These are phyloP conservation scores for Pezicula carpinea DNA, from an alignment of 2,329 filamentous ascomycete genomes.

Conservation along the genomic window DNA sequence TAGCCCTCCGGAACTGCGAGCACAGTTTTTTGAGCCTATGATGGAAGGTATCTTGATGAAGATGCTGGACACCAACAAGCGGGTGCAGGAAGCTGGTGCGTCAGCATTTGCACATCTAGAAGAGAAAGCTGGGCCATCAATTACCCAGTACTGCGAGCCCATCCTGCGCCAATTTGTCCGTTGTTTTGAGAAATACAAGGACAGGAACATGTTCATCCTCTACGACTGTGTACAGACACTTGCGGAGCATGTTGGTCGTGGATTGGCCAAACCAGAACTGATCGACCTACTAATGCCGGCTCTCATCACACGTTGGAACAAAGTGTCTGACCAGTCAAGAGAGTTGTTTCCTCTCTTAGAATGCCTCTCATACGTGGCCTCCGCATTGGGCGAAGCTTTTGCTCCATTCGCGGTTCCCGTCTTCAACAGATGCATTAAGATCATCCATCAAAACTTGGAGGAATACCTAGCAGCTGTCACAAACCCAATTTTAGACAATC, in stretches of 20 bases:
- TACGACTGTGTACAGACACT: slow-evolving; percentile 98
- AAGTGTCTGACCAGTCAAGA: slow-evolving; percentile 80
- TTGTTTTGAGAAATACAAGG: slow-evolving; percentile 95
- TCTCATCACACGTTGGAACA: slow-evolving; percentile 81
- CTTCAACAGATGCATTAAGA: slow-evolving; percentile 81
- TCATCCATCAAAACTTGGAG: slow-evolving; percentile 88
- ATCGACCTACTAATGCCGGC: slow-evolving; percentile 87
- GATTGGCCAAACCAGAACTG: slow-evolving; percentile 76
- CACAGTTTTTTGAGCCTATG: slow-evolving; percentile 85
- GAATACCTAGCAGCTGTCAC: slow-evolving; percentile 66
- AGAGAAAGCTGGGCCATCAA: slow-evolving; percentile 77
- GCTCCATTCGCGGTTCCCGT: slow-evolving; percentile 81
- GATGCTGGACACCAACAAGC: slow-evolving; percentile 97
- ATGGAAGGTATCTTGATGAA: slow-evolving; percentile 93
- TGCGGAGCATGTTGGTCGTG: slow-evolving; percentile 82
- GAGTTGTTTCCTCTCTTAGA: slow-evolving; percentile 95
- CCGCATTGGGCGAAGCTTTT: slow-evolving; percentile 78
- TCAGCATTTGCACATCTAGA: slow-evolving; percentile 95
- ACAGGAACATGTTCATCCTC: slow-evolving; percentile 97
- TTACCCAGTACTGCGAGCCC: slow-evolving; percentile 81
- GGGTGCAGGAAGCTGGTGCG: slow-evolving; percentile 92
- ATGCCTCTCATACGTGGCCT: slow-evolving; percentile 89
- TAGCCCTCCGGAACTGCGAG: slow-evolving; percentile 59
- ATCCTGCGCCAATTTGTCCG: slow-evolving; percentile 89
- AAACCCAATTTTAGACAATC: slow-evolving; percentile 65